Evolutionary conservation across 2,329 filamentous ascomycete genomes (phyloP).

Genomic region (Verticillium tricorpus): DNA sequence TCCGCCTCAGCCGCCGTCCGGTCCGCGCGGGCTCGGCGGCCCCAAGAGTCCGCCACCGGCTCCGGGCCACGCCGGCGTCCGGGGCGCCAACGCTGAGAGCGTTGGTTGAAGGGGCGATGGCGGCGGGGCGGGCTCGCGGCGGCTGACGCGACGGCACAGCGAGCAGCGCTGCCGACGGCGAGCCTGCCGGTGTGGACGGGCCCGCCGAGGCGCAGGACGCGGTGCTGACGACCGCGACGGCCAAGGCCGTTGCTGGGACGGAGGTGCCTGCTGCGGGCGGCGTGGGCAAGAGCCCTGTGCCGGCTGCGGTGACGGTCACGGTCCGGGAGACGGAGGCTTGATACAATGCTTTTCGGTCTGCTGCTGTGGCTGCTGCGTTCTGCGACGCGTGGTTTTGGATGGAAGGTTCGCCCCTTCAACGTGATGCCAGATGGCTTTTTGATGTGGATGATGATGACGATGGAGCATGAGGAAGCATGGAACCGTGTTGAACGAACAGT

Average conservation of each 20-base stretch:
- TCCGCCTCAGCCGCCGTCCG: neutral
- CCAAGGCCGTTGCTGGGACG: neutral
- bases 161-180: constrained; percentile 2
- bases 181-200: neutral
- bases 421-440: constrained; percentile 9
- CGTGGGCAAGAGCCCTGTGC: neutral
- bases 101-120: constrained; percentile 17
- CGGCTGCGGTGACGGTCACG: constrained; percentile 8
- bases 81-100: constrained; percentile 13
- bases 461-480: too few relatives aligned
- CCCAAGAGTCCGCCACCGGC: too few relatives aligned
- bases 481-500: neutral
- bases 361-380: constrained; percentile 3
- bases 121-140: constrained; percentile 6
- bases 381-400: neutral
- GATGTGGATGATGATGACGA: neutral
- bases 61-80: neutral
- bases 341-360: neutral
- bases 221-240: constrained; percentile 2
- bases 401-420: constrained; percentile 13
- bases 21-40: neutral
- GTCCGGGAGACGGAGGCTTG: constrained; percentile 8
- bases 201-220: constrained; percentile 1
- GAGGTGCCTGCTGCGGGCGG: neutral
- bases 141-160: constrained; percentile 3